Evolutionary conservation across 768 basidiomycete genomes (phyloP).

Genomic region (Macrolepiota dolichaula): DNA sequence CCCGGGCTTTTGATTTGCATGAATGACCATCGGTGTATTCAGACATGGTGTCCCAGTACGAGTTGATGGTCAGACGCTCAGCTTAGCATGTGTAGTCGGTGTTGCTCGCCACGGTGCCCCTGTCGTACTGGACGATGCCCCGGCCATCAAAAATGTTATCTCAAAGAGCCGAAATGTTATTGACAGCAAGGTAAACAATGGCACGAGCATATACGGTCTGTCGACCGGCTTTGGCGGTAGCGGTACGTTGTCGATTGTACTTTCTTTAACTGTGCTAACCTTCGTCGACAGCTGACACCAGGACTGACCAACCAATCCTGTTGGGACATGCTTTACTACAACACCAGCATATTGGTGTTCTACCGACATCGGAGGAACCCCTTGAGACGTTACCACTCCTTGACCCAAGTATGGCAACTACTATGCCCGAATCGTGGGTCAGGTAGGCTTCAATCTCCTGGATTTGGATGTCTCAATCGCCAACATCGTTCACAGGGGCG

Average conservation of each 20-base stretch:
- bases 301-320: constrained; percentile 60
- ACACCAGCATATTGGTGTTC: constrained; percentile 69
- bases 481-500: constrained; percentile 42
- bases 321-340: constrained; percentile 69
- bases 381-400: constrained; percentile 57
- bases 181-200: constrained; percentile 59
- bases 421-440: constrained; percentile 88
- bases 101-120: constrained; percentile 54
- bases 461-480: background rate
- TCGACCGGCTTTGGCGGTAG: constrained; percentile 80
- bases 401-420: constrained; percentile 61
- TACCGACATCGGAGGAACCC: constrained; percentile 49
- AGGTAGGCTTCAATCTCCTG: constrained; percentile 31
- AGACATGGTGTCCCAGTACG: constrained; percentile 53
- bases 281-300: constrained; percentile 58
- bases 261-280: constrained; percentile 7
- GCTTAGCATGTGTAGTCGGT: constrained; percentile 65
- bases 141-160: constrained; percentile 47
- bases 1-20: constrained; percentile 45
- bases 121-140: constrained; percentile 40
- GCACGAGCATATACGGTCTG: constrained; percentile 77
- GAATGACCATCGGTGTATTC: constrained; percentile 27
- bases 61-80: constrained; percentile 62
- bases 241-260: constrained; percentile 32
- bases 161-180: constrained; percentile 65